Evolutionary conservation across 768 basidiomycete genomes (phyloP).

Genomic region (Exsudoporus frostii): DNA sequence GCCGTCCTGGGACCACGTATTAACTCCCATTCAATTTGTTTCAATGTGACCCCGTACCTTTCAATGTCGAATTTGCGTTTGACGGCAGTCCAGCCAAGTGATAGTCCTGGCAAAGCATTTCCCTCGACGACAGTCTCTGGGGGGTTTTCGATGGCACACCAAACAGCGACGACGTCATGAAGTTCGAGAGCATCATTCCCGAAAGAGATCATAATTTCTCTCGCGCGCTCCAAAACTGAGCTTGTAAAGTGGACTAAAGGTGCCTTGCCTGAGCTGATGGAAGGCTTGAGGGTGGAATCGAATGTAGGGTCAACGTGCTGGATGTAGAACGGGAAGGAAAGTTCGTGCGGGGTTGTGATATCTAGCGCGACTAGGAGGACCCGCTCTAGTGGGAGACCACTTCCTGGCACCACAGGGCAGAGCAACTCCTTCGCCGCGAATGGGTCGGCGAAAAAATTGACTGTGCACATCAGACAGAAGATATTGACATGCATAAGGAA

Average conservation of each 20-base stretch:
- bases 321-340: constrained; percentile 67
- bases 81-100: constrained; percentile 53
- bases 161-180: constrained; percentile 87
- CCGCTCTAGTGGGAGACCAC: constrained; percentile 58
- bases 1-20: constrained; percentile 46
- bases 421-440: constrained; percentile 75
- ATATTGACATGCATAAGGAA: background rate
- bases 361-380: constrained; percentile 76
- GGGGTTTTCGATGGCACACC: constrained; percentile 78
- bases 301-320: constrained; percentile 61
- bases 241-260: constrained; percentile 77
- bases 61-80: constrained; percentile 65
- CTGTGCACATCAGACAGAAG: constrained; percentile 34
- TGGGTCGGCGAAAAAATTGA: constrained; percentile 87
- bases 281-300: constrained; percentile 46
- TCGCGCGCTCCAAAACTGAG: constrained; percentile 69
- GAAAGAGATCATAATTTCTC: constrained; percentile 73
- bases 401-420: constrained; percentile 35
- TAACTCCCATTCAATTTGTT: background rate
- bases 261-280: constrained; percentile 44
- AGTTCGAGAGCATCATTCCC: constrained; percentile 87
- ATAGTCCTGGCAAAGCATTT: constrained; percentile 27
- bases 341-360: constrained; percentile 74
- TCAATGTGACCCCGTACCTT: constrained; percentile 40
- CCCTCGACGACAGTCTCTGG: constrained; percentile 36